A percentile compares a stretch with the other conserved stretches of the same genome.
Conservation (phyloP, 2,329 filamentous ascomycete species). For the Alternaria dauci region DNA sequence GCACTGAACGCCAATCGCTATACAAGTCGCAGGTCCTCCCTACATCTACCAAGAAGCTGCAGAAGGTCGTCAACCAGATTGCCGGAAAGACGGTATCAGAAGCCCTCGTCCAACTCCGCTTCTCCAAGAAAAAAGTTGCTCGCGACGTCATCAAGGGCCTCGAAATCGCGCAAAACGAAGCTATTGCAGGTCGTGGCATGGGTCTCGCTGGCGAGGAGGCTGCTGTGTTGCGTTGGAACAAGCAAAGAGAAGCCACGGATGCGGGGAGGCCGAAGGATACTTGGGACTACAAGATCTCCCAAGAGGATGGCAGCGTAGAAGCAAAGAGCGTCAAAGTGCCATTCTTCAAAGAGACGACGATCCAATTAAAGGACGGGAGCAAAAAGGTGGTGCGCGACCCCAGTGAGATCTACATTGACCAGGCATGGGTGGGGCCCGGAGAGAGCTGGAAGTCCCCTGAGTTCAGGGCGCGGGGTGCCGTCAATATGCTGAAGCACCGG, state of each 20-base stretch:
- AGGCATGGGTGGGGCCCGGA: constrained; percentile 91
- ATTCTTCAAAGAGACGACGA: constrained; percentile 59
- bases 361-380: constrained; percentile 78
- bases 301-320: constrained; percentile 8
- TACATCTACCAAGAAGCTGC: constrained; percentile 91
- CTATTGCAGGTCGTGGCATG: constrained; percentile 84
- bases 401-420: constrained; percentile 85
- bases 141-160: constrained; percentile 81
- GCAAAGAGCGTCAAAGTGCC: constrained; percentile 20
- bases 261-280: constrained; percentile 16
- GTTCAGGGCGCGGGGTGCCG: constrained; percentile 77
- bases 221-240: constrained; percentile 32
- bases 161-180: constrained; percentile 80
- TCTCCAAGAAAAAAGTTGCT: constrained; percentile 92
- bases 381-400: constrained; percentile 75
- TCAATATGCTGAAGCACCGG: constrained; percentile 73
- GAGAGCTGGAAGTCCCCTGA: constrained; percentile 61
- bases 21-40: constrained; percentile 76
- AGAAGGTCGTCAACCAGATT: constrained; percentile 85
- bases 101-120: constrained; percentile 92
- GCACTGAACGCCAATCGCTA: constrained; percentile 66
- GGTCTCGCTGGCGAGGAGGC: constrained; percentile 63
- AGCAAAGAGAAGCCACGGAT: constrained; percentile 26
- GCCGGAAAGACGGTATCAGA: constrained; percentile 93
- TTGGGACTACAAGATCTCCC: constrained; percentile 24